A percentile compares a stretch with the other conserved stretches of the same genome.
Evolutionary conservation across 768 basidiomycete genomes (phyloP).

Genomic region (Panaeolus papilionaceus): DNA sequence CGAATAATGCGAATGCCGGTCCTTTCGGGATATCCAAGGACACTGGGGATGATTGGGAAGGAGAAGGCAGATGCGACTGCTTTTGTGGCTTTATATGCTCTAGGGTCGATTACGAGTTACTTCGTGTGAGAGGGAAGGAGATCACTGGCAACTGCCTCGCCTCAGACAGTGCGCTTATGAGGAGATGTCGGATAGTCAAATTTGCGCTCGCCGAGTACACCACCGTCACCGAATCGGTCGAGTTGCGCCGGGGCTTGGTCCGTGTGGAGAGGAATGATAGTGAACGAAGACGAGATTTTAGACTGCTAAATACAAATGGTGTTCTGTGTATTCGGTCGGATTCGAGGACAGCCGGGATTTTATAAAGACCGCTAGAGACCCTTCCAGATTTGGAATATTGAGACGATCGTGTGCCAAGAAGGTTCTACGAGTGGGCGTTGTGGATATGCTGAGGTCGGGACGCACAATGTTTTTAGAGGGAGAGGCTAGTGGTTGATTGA

Average conservation of each 20-base stretch:
- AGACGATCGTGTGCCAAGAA: not conserved
- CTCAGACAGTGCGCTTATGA: conserved; percentile 14
- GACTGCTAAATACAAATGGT: conserved; percentile 5
- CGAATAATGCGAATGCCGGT: conserved; percentile 21
- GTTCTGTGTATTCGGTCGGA: conserved; percentile 25
- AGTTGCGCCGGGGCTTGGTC: conserved; percentile 31
- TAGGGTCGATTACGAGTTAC: conserved; percentile 4
- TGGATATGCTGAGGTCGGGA: not conserved
- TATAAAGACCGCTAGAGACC: conserved; percentile 37
- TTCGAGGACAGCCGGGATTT: conserved; percentile 36
- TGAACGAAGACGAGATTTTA: conserved; percentile 3
- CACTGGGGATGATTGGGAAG: conserved; percentile 5
- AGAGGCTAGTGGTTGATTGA: conserved; percentile 5
- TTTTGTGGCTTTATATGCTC: conserved; percentile 13
- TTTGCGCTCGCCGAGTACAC: conserved; percentile 27
- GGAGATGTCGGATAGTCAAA: conserved; percentile 18
- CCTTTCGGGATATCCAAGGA: conserved; percentile 23
- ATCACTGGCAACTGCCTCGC: conserved; percentile 7
- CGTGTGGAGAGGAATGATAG: conserved; percentile 7
- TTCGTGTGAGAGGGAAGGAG: conserved; percentile 16
- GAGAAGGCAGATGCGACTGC: not conserved
- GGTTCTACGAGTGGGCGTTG: not conserved
- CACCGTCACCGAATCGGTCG: conserved; percentile 28
- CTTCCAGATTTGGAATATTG: conserved; percentile 33
- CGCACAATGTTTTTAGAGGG: not conserved